phyloP scores from a whole-genome alignment of 2,329 filamentous ascomycete genomes.

The Trichoderma sp. region DNA sequence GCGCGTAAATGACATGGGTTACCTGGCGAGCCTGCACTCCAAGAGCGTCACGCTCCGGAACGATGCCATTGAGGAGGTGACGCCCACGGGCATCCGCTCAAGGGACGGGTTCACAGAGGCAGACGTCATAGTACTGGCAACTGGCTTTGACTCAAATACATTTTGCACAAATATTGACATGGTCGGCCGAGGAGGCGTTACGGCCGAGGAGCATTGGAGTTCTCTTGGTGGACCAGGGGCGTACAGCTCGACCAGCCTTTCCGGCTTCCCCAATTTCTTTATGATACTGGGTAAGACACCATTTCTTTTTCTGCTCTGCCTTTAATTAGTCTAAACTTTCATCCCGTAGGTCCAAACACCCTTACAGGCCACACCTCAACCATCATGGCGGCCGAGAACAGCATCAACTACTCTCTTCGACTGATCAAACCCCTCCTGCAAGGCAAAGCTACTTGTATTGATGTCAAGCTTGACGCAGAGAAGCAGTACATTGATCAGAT shows the following conservation, averaged over 20 bases:
- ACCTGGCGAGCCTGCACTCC: slow-evolving; percentile 51
- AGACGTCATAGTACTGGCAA: slow-evolving; percentile 60
- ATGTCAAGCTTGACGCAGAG: slow-evolving; percentile 37
- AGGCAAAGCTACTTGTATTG: slow-evolving; percentile 30
- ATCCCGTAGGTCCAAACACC: slow-evolving; percentile 52
- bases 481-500: slow-evolving; percentile 31
- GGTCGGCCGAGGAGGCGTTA: slow-evolving; percentile 47
- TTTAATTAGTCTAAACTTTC: neutral
- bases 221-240: slow-evolving; percentile 58
- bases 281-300: slow-evolving; percentile 48
- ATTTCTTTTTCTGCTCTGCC: neutral
- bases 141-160: slow-evolving; percentile 56
- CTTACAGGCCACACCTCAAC: slow-evolving; percentile 60
- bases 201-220: slow-evolving; percentile 55
- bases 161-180: slow-evolving; percentile 55
- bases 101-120: slow-evolving; percentile 44
- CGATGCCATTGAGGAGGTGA: slow-evolving; percentile 47
- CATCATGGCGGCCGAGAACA: slow-evolving; percentile 59
- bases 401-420: slow-evolving; percentile 57
- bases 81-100: slow-evolving; percentile 39
- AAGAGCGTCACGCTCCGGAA: slow-evolving; percentile 48
- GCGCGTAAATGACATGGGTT: slow-evolving; percentile 57
- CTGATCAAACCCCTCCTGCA: slow-evolving; percentile 51
- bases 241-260: slow-evolving; percentile 57
- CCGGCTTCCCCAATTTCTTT: slow-evolving; percentile 65